These are phyloP conservation scores for Primulina eburnea DNA, from an alignment of 257 asterid genomes.

Conservation along the genomic window DNA sequence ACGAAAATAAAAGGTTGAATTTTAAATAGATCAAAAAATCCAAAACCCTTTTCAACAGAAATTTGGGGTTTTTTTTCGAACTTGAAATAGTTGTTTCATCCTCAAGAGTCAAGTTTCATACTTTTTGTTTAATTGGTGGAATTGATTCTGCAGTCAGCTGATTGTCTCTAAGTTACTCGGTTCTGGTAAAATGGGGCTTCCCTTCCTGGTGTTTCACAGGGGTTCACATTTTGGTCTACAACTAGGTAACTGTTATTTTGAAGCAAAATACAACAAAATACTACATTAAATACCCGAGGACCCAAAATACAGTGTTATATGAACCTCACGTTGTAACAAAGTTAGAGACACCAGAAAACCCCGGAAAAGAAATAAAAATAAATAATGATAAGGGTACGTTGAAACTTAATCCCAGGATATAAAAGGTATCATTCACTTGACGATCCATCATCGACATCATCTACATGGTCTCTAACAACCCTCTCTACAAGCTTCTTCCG, in stretches of 20 bases:
- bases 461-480: slow-evolving; percentile 71
- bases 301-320: not conserved
- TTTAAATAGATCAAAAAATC: too few species aligned
- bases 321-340: not conserved
- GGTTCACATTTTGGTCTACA: too few species aligned
- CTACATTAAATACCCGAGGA: not conserved
- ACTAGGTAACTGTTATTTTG: too few species aligned
- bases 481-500: slow-evolving; percentile 83
- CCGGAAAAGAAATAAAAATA: not conserved
- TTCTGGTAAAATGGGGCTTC: too few species aligned
- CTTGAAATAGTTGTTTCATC: too few species aligned
- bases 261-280: not conserved
- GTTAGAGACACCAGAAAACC: not conserved
- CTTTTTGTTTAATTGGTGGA: too few species aligned
- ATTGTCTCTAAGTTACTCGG: too few species aligned
- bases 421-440: slow-evolving; percentile 56
- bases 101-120: too few species aligned
- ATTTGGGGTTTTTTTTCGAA: too few species aligned
- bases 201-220: too few species aligned
- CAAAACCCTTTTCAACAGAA: not conserved
- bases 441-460: slow-evolving; percentile 56
- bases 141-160: too few species aligned
- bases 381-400: not conserved
- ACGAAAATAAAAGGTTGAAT: not conserved
- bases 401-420: not conserved